phyloP scores from a whole-genome alignment of 345 rosid genomes.

The Lagerstroemia speciosa region DNA sequence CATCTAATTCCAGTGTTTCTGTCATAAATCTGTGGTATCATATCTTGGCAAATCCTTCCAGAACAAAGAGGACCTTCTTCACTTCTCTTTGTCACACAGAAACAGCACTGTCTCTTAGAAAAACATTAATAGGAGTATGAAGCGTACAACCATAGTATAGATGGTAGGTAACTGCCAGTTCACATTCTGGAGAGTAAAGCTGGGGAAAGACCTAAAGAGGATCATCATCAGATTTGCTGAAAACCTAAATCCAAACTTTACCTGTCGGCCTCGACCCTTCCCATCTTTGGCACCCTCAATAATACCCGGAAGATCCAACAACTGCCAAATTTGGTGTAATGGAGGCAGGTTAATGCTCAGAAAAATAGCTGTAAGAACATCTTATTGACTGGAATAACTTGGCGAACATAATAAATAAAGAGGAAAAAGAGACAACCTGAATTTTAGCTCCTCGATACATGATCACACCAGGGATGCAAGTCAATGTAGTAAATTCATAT shows the following conservation, averaged over 20 bases:
- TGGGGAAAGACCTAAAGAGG: background rate
- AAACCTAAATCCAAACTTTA: conserved; percentile 9
- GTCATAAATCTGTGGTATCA: background rate
- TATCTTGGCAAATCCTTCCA: background rate
- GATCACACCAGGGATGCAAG: conserved; percentile 96
- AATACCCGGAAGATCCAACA: conserved; percentile 95
- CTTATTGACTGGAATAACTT: background rate
- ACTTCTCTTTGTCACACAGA: background rate
- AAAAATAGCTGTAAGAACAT: background rate
- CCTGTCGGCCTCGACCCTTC: conserved; percentile 98
- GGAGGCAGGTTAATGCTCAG: background rate
- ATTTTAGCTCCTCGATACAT: conserved; percentile 91
- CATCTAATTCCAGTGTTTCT: background rate
- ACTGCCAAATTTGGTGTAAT: conserved; percentile 32
- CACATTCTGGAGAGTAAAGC: background rate
- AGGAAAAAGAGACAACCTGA: conserved; percentile 41
- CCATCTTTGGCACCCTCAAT: conserved; percentile 99
- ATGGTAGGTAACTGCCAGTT: background rate
- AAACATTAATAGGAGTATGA: background rate
- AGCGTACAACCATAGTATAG: background rate
- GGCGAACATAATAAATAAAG: background rate
- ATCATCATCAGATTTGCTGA: background rate
- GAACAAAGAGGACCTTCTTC: background rate
- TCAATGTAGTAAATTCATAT: conserved; percentile 91
- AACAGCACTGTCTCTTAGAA: background rate